Base-by-base conservation (phyloP, 2,329 filamentous ascomycete genomes). In the Pseudocercospora macadamiae region DNA sequence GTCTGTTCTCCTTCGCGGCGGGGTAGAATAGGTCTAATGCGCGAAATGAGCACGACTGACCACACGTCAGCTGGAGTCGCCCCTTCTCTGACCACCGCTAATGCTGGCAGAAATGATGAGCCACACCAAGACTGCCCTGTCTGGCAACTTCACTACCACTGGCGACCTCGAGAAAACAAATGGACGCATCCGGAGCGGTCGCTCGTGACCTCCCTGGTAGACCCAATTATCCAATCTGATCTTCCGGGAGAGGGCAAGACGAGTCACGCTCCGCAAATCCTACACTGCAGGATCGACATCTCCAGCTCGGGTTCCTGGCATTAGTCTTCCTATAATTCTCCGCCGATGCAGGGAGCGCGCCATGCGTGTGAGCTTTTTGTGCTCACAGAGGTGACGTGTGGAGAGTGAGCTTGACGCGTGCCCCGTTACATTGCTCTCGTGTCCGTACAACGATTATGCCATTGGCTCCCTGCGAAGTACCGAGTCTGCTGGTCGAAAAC, bases 301-400 rank as follows among this genome's bases (percentile, higher is more conserved):
- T 16, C 70, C 69, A 23, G 32, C 49, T 21, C 23, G 16, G 16
- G 49, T 53, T 36, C 49, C 49, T 53, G 37, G 49, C 49, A 39
- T 53, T 36, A 37, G 49, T 26, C 30, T 26, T 14, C 25, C 32
- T 21, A 34, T 36, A 30, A 21, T 26, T 36, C 49, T 36, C 32
- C 32, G 36, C 6, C 21, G 12, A 8, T 39, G 28, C 49, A 26
- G 19, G 21, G 36, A 47, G 42, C 3, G 19, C 36, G 32, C 30
- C 32, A 53, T 53, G 49, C 23, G 30, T 21, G 21, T 16, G 32
- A 19, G 14, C 49, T 36, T 19, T 18, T 37, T 53, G 32, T 39
- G n/a, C 8, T 37, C 47, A 16, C 34, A n/a, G 26, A 18, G 18
- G 28, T 36, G 25, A 32, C 48, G 12, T 36, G 48, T 36, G 28